phyloP scores from a whole-genome alignment of 2,329 filamentous ascomycete species.

The Curvularia sp. region DNA sequence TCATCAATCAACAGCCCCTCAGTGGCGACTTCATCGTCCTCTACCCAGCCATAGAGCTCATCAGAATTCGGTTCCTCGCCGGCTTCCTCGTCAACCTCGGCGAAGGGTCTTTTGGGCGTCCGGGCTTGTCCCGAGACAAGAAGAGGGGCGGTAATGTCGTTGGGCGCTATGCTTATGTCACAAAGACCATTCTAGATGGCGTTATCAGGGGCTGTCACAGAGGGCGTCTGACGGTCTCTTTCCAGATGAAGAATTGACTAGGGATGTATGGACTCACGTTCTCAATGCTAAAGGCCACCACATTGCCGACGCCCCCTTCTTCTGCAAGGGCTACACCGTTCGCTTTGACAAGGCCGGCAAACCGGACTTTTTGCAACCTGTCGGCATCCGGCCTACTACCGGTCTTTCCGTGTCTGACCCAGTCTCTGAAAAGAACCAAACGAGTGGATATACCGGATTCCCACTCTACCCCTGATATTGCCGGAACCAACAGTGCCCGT shows the following conservation, averaged over 20 bases:
- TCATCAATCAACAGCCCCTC: conserved; percentile 51
- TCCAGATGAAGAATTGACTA: conserved; percentile 35
- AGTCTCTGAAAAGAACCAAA: conserved; percentile 81
- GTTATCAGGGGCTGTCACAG: conserved; percentile 33
- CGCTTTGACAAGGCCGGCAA: conserved; percentile 55
- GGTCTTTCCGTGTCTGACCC: conserved; percentile 43
- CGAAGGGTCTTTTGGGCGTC: conserved; percentile 64
- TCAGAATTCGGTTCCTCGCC: conserved; percentile 67
- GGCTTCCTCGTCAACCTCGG: conserved; percentile 65
- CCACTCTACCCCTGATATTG: conserved; percentile 79
- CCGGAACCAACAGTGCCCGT: conserved; percentile 74
- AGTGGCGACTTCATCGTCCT: conserved; percentile 62
- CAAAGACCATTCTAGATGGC: conserved; percentile 41
- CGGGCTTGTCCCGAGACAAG: conserved; percentile 37
- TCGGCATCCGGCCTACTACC: conserved; percentile 36
- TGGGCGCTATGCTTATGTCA: conserved; percentile 40
- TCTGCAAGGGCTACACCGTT: conserved; percentile 51
- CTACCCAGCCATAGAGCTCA: conserved; percentile 76
- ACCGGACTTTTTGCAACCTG: conserved; percentile 47
- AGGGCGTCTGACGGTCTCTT: conserved; percentile 18
- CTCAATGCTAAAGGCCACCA: conserved; percentile 59
- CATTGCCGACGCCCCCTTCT: conserved; percentile 53
- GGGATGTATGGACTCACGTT: conserved; percentile 53
- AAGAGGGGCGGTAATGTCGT: conserved; percentile 40
- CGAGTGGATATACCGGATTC: conserved; percentile 77